phyloP scores from a whole-genome alignment of 148 eudicot species.

The Selenicereus undatus region DNA sequence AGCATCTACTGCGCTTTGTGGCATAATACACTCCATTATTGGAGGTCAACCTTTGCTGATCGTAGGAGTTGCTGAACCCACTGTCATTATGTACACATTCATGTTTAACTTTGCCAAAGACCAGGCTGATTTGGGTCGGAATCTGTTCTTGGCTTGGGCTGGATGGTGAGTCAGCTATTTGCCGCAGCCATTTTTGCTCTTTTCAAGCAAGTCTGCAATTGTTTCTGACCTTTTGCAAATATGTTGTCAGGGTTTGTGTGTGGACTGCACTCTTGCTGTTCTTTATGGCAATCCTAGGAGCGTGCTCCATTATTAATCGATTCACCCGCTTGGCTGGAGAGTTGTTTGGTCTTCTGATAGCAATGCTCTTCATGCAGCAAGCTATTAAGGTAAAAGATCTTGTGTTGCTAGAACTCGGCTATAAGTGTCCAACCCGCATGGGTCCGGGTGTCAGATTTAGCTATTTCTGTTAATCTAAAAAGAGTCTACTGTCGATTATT shows the following conservation, averaged over 20 bases:
- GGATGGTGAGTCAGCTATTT: constrained; percentile 58
- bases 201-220: background rate
- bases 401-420: too few relatives aligned
- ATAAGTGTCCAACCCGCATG: too few relatives aligned
- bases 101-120: constrained; percentile 85
- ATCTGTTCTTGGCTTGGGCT: constrained; percentile 80
- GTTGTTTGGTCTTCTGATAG: constrained; percentile 79
- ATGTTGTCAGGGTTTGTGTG: constrained; percentile 75
- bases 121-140: constrained; percentile 64
- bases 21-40: constrained; percentile 85
- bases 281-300: constrained; percentile 80
- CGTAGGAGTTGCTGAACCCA: constrained; percentile 91
- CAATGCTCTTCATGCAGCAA: constrained; percentile 97
- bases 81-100: constrained; percentile 89
- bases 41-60: constrained; percentile 93
- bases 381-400: constrained; percentile 54
- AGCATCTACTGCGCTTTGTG: constrained; percentile 80
- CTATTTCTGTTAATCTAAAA: too few relatives aligned
- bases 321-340: constrained; percentile 93
- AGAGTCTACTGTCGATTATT: too few relatives aligned
- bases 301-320: constrained; percentile 88
- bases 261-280: constrained; percentile 79
- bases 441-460: too few relatives aligned
- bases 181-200: background rate
- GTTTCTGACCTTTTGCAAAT: background rate